Base-by-base conservation (phyloP, 768 basidiomycete species). In the Xanthoconium purpureum region DNA sequence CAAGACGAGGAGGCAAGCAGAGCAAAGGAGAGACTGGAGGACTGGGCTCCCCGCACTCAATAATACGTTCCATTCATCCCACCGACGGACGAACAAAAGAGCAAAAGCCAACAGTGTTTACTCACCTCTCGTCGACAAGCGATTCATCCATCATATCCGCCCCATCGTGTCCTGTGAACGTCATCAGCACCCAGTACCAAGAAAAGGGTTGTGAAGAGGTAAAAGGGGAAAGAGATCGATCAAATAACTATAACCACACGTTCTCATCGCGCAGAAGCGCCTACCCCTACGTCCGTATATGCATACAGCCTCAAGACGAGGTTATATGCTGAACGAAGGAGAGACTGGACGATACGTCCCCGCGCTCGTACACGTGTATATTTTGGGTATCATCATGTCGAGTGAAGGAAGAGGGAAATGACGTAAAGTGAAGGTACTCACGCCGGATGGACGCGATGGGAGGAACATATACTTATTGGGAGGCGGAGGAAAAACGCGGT, bases 191-290 rank as follows among this genome's bases (percentile, higher is more conserved):
- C 59, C 40, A 12, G 47, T 17, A 35, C 38, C 1, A 37, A 17
- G 30, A 7, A 3, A 2, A 18, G 4, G 24, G 24, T 24, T 24
- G 24, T 24, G 24, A 24, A 24, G 24, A 24, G 24, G 18, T 17
- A 6, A 32, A 29, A 29, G 3, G 29, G 0, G 35, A 54, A n/a
- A 0, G 29, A 42, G 20, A 33, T 47, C 48, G 69, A 56, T 71
- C 70, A 71, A 71, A 71, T 71, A 71, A 71, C 71, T 71, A 71
- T 71, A 71, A 71, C 70, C 69, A 61, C 66, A 64, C 62, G 33
- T 59, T 57, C 40, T 73, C 70, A 71, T 67, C 52, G 67, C 62
- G 59, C 61, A 61, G 71, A 73, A 71, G 66, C 70, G 71, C 55
- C 70, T 59, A 63, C 70, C n/a, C 67, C 71, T 62, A 55, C 70